Conservation (phyloP, 139 green algal species). For the Chlamydomonas sphaeroides region DNA sequence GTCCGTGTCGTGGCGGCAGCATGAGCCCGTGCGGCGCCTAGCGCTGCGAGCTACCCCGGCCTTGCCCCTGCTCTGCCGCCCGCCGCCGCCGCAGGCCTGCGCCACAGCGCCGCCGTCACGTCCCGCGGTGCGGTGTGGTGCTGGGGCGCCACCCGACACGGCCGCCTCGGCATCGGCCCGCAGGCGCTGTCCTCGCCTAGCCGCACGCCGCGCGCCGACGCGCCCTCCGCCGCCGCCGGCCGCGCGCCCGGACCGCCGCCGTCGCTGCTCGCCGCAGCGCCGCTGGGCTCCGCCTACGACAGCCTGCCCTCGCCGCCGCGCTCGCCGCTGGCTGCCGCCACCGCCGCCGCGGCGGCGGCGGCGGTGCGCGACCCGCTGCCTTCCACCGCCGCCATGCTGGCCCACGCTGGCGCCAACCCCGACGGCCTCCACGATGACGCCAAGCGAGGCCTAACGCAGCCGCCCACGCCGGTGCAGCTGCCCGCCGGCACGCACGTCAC, state of each 20-base stretch:
- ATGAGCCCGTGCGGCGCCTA: no score
- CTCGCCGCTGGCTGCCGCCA: background rate
- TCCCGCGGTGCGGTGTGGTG: conserved; percentile 35
- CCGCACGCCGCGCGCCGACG: no score
- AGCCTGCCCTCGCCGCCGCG: background rate
- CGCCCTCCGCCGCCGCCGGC: no score
- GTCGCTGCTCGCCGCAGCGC: no score
- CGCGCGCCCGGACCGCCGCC: no score
- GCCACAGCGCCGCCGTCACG: conserved; percentile 52
- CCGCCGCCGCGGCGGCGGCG: background rate
- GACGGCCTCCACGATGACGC: conserved; percentile 22
- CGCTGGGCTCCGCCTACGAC: background rate
- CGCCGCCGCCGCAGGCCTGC: no score
- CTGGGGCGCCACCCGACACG: conserved; percentile 55
- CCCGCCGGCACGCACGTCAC: background rate
- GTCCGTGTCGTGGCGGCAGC: no score
- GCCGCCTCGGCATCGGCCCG: conserved; percentile 24
- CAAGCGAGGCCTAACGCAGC: conserved; percentile 3
- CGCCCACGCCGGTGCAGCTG: conserved; percentile 1
- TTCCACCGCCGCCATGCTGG: conserved; percentile 31
- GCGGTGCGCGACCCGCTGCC: conserved; percentile 6
- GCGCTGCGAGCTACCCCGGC: no score
- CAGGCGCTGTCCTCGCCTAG: background rate
- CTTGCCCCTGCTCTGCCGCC: no score
- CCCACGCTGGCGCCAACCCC: conserved; percentile 1